Base-by-base conservation (phyloP, 106 monocot genomes). In the Dendrobium chrysotoxum region DNA sequence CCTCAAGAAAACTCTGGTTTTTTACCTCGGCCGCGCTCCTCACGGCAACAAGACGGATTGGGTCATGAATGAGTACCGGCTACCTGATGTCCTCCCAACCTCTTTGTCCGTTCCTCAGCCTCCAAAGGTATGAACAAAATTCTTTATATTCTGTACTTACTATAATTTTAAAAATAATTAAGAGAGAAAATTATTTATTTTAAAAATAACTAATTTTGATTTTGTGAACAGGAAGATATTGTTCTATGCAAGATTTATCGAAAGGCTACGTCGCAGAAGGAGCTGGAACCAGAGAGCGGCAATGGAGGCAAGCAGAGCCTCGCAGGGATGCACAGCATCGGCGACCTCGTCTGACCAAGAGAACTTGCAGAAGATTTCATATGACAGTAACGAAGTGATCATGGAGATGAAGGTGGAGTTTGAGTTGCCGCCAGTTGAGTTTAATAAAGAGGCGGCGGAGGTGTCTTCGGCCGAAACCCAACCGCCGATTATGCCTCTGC, bases 1-100 rank as follows among this genome's bases (percentile, higher is more conserved):
- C 7, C 77, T 94, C n/a, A 94, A 86, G 91, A 94, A 94, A 86
- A 91, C 93, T 10, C 83, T 94, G 17, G 93, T 94, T 4, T 94
- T 86, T 81, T 91, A 94, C 80, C 65, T 25, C 7, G 93, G 93
- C 21, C 82, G 91, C 9, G 93, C 93, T 0, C 87, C 91, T 0
- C 88, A 87, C 13, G 93, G 93, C 11, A 75, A 77, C 10, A 89
- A 89, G 79, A 92, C 92, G 5, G 87, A 92, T 28, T 92, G 92
- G 92, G 87, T 92, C 80, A 92, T 92, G 92, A 89, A 92, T 55
- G 92, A 92, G 66, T 92, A 89, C 68, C 85, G 87, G 44, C 86
- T 92, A 6, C 89, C 89, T 26, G 89, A 84, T 13, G 7, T 15
- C 38, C 17, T 77, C 77, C 75, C 45, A 5, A 76, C 70, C 28